Evolutionary conservation across 495 filamentous ascomycete genomes (phyloP).

Genomic region (Aspergillus carlsbadensis): DNA sequence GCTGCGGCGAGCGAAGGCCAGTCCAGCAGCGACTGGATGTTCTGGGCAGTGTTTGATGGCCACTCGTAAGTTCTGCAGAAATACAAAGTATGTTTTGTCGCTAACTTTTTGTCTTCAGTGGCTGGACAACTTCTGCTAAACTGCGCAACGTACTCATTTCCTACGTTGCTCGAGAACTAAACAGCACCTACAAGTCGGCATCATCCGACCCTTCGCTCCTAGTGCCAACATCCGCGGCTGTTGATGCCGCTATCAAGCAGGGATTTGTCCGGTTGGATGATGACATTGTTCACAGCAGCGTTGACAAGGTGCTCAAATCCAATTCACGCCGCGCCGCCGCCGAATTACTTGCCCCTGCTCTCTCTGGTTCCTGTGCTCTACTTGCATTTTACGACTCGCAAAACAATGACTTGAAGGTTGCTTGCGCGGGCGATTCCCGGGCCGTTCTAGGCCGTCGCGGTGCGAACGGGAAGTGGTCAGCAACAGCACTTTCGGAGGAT

Average conservation of each 20-base stretch:
- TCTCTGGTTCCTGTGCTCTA: slow-evolving; percentile 93
- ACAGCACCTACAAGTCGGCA: slow-evolving; percentile 80
- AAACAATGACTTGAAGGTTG: slow-evolving; percentile 80
- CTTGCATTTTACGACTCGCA: slow-evolving; percentile 93
- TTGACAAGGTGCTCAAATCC: slow-evolving; percentile 82
- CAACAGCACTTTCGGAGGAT: slow-evolving; percentile 83
- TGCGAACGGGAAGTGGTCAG: slow-evolving; percentile 84
- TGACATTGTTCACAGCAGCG: slow-evolving; percentile 88
- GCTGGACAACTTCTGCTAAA: slow-evolving; percentile 98
- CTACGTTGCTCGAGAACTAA: slow-evolving; percentile 93
- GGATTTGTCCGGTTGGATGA: slow-evolving; percentile 87
- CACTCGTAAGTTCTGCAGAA: slow-evolving; percentile 65
- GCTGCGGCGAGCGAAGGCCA: slow-evolving; percentile 50
- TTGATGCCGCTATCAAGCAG: slow-evolving; percentile 89
- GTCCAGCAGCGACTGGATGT: slow-evolving; percentile 92
- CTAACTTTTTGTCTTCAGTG: slow-evolving; percentile 49
- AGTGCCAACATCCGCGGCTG: slow-evolving; percentile 66
- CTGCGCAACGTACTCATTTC: slow-evolving; percentile 87
- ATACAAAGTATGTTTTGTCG: not conserved
- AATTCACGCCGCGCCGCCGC: slow-evolving; percentile 84
- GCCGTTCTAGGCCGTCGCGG: slow-evolving; percentile 85
- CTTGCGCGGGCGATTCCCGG: slow-evolving; percentile 91
- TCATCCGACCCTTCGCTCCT: slow-evolving; percentile 58
- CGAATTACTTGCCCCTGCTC: slow-evolving; percentile 85
- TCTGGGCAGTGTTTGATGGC: slow-evolving; percentile 98